Conservation (phyloP, 495 filamentous ascomycete species). For the Cercophora newfieldiana region DNA sequence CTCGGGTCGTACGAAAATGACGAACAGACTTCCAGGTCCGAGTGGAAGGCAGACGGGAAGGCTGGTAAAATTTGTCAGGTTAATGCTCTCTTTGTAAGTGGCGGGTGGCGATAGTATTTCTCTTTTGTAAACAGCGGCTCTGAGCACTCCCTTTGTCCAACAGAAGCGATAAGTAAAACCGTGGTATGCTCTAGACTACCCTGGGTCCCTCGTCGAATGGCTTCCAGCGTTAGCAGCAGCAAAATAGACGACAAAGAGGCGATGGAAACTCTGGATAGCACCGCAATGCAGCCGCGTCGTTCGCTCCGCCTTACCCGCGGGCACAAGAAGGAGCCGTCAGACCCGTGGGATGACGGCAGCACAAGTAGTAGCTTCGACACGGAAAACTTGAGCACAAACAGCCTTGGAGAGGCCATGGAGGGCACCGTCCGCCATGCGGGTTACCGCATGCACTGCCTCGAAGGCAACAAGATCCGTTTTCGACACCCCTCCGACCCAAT, state of each 20-base stretch:
- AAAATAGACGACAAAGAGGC: neutral
- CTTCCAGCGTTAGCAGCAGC: constrained; percentile 1
- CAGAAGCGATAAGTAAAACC: neutral
- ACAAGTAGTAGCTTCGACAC: constrained; percentile 1
- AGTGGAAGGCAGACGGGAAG: neutral
- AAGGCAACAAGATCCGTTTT: neutral
- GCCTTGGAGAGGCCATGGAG: constrained; percentile 1
- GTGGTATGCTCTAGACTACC: neutral
- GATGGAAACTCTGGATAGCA: neutral
- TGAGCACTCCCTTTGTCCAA: neutral
- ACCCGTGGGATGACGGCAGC: neutral
- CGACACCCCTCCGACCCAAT: neutral
- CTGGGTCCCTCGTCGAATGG: constrained; percentile 1
- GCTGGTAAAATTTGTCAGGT: neutral
- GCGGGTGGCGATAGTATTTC: no score
- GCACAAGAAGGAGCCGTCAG: constrained; percentile 2
- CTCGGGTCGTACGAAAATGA: neutral
- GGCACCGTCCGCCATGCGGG: constrained; percentile 5
- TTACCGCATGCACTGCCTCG: constrained; percentile 5
- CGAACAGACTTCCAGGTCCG: neutral
- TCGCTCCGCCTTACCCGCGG: constrained; percentile 3
- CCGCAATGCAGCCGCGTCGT: constrained; percentile 6
- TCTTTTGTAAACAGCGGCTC: neutral
- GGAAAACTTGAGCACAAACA: neutral
- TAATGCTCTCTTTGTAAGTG: constrained; percentile 1